Base-by-base conservation (phyloP, 257 asterid species). In the Solanum gandarillasii region DNA sequence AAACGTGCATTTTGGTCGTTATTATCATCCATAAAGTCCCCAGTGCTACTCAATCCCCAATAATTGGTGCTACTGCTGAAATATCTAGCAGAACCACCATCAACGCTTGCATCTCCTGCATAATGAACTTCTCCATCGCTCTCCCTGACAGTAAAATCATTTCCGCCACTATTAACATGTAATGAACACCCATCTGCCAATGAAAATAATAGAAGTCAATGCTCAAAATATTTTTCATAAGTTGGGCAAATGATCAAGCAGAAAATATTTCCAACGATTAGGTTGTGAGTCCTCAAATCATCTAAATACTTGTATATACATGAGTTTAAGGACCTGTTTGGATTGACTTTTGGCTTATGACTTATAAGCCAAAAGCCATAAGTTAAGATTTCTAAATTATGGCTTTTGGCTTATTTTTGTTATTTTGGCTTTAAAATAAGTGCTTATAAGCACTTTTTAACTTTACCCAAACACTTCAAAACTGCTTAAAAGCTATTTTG, bases 31-130 rank as follows among this genome's bases (percentile, higher is more conserved):
- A 96, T 87, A 93, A 96, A 96, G 92, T 95, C 98, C 12, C 99
- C 98, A 5, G 96, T 92, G 92, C 99, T 96, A 79, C 94, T 93
- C 90, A 94, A 94, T 83, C 98, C 98, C 98, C 99, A 96, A 89
- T 84, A 75, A 58, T 85, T 94, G 72, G 55, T 83, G 74, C 36
- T 65, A 55, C 76, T 85, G 60, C 88, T 88, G 87, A 88, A 92
- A 90, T 90, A 96, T 87, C 88, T 89, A 46, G 94, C 93, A 38
- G 93, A 70, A 87, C 95, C 95, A 87, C 93, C 95, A 74, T 95
- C 95, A 27, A 89, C 91, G 14, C 67, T 87, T 52, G 85, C 87
- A 88, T 96, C 99, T 91, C 98, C 99, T 91, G 94, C 98, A 85
- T 93, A 96, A 62, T 36, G 58, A 72, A 92, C 90, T 86, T 85